Base-by-base conservation (phyloP, 208 protist genomes). In the Phytomonas sp. region DNA sequence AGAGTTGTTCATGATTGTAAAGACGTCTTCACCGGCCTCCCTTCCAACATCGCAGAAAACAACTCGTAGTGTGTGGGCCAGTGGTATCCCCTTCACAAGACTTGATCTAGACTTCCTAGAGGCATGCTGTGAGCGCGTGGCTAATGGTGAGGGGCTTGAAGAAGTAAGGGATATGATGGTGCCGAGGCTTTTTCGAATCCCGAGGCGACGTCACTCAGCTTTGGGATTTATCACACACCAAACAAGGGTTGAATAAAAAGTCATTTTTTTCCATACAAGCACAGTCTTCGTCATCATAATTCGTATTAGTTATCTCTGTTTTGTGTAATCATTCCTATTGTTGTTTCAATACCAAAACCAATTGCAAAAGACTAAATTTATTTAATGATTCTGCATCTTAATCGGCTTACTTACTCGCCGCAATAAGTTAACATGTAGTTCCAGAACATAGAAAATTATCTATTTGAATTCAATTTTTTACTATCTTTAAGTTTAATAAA, bases 101-200 rank as follows among this genome's bases (percentile, higher is more conserved):
- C 83, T 91, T 31, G 88, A 96, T 66, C 69, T 96, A 19, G 91
- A 96, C 75, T 96, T 96, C 67, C 60, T 96, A 16, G 88, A 92
- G 71, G 91, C 88, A 14, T 94, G 88, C 71, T 96, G 91, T 72
- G 67, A 83, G 30, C 84, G 91, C 29, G 70, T 96, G 5, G 86
- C 88, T 0, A 60, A 70, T 30, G 83, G 85, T 0, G 83, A 80
- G 70, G 33, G 49, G 4, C 63, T 79, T 26, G 85, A 84, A 33
- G 69, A 77, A 14, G 71, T 91, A 32, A 81, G 82, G 11, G 76
- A 72, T 23, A 74, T 89, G 26, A 80, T 84, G 10, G 83, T 94
- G 16, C 91, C 91, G 19, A 56, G 60, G 8, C 70, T 86, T 4
- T 96, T 96, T 71, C 88, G 91, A 42, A 82, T 94, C 63, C 91